A percentile compares a stretch with the other conserved stretches of the same genome.
These are phyloP conservation scores for Perkinsus olseni DNA, from an alignment of 169 alveolate genomes.

Conservation along the genomic window DNA sequence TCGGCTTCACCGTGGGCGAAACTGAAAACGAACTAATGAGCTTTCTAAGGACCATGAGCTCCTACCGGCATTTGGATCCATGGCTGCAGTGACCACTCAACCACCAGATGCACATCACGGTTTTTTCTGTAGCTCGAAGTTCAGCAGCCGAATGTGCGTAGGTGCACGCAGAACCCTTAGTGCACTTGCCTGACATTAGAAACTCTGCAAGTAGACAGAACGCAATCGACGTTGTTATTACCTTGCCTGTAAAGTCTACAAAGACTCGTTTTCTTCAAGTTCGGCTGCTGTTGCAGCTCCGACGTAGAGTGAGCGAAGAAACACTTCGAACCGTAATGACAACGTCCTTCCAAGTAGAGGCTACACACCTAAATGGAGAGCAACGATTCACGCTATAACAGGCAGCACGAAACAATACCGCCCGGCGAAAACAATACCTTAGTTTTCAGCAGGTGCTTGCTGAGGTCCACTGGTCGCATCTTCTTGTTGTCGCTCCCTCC, in stretches of 20 bases:
- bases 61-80: neutral
- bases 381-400: neutral
- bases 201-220: neutral
- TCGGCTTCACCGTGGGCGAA: neutral
- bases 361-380: neutral
- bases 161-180: neutral
- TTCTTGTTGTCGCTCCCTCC: neutral
- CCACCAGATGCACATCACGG: neutral
- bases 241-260: neutral
- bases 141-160: neutral
- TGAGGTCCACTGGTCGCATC: neutral
- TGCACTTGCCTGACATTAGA: neutral
- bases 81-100: neutral
- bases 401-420: too few species aligned
- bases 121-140: neutral
- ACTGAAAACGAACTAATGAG: neutral
- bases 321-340: neutral
- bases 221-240: neutral
- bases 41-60: neutral
- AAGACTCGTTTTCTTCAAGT: neutral
- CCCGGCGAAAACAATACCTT: neutral
- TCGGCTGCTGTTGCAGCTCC: neutral
- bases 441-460: neutral
- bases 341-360: neutral
- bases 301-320: neutral